Conservation (phyloP, 2,329 filamentous ascomycete species). For the Zasmidium cellare region DNA sequence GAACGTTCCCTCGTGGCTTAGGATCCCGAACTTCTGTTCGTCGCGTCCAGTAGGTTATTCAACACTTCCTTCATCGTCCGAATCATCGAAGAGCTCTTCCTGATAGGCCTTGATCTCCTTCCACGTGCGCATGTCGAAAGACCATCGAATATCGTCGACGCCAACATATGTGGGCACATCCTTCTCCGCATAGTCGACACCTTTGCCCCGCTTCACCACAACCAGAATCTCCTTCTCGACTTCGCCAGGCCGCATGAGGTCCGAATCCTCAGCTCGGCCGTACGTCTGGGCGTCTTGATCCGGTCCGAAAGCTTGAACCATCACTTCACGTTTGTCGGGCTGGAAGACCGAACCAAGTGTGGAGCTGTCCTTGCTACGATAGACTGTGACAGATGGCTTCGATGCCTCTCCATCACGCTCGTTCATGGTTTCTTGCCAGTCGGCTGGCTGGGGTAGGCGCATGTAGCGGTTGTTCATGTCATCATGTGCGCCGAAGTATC, state of each 20-base stretch:
- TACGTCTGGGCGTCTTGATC: slow-evolving; percentile 1
- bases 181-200: slow-evolving; percentile 11
- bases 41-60: too few species aligned
- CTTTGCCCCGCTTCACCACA: slow-evolving; percentile 13
- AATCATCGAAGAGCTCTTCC: slow-evolving; percentile 4
- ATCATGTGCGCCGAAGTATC: background rate
- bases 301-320: slow-evolving; percentile 4
- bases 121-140: slow-evolving; percentile 6
- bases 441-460: slow-evolving; percentile 6
- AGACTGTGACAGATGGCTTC: slow-evolving; percentile 8
- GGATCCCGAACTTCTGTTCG: too few species aligned
- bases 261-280: background rate
- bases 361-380: slow-evolving; percentile 7
- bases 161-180: slow-evolving; percentile 2
- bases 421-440: slow-evolving; percentile 10
- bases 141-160: slow-evolving; percentile 7
- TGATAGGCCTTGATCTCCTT: background rate
- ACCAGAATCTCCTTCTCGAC: slow-evolving; percentile 15
- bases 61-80: slow-evolving; percentile 6
- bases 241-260: slow-evolving; percentile 12
- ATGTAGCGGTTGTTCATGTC: background rate
- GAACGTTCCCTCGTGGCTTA: too few species aligned
- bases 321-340: slow-evolving; percentile 1
- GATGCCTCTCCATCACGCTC: slow-evolving; percentile 8
- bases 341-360: slow-evolving; percentile 5